Conservation (phyloP, 768 basidiomycete genomes). For the Tulasnella calospora region DNA sequence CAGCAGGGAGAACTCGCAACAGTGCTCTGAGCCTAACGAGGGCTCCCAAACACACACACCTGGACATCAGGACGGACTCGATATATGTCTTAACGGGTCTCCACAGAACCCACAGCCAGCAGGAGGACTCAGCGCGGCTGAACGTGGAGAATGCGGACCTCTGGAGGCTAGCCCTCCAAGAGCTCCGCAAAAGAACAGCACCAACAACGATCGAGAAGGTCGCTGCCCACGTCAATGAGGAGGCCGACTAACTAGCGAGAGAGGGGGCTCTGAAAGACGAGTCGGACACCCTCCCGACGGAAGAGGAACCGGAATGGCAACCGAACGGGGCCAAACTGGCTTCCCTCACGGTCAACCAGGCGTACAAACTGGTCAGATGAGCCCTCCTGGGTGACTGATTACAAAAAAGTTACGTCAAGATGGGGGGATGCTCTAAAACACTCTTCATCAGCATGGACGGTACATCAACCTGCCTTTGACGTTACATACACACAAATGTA, state of each 20-base stretch:
- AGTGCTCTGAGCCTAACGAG: background rate
- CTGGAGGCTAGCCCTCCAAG: background rate
- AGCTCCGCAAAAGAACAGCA: background rate
- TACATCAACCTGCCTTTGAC: no score
- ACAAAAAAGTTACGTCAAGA: no score
- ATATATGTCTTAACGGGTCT: background rate
- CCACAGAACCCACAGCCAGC: background rate
- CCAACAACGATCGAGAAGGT: background rate
- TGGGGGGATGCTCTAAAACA: no score
- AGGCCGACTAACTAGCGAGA: background rate
- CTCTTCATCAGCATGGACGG: no score
- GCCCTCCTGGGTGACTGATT: no score
- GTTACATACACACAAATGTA: no score
- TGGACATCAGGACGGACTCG: background rate
- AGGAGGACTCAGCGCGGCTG: background rate
- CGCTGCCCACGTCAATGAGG: background rate
- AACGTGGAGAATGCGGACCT: background rate
- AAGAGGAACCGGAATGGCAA: no score
- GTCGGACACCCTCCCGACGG: background rate
- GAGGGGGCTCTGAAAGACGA: background rate
- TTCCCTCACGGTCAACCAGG: no score
- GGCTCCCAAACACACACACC: no score
- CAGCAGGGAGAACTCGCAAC: conserved; percentile 6
- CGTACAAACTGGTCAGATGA: no score
- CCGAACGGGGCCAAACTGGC: no score